Evolutionary conservation across 371 early-diverging fungal species (phyloP), one percentile per base, ranked within the genome.

Genomic region (Mortierella sp.): DNA sequence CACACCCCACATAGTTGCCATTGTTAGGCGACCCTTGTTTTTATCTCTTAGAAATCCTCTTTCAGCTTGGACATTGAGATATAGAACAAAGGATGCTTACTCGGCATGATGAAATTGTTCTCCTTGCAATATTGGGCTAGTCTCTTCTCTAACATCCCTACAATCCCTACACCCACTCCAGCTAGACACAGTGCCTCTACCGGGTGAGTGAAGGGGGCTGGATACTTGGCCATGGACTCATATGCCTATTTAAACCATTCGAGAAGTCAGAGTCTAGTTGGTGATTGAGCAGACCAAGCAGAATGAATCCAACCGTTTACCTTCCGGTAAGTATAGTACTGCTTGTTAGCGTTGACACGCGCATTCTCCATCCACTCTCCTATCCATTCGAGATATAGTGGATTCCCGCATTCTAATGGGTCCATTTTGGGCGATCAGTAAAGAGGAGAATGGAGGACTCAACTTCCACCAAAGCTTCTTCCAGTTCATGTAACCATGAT

Each of bases 121-220:
- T 86, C 88, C 29, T 81, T 66, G 62, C 90, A 89, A 72, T 92
- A 81, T 29, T 84, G 63, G 1, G 75, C 68, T 57, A 93, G 77
- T 28, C 77, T 85, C 52, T 83, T 80, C 43, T 91, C 90, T 1
- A 96, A 82, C 30, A 75, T 83, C n/a, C 80, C 70, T 2, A 85
- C 90, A 44, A 93, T 86, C 0, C 64, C 76, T 16, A 86, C 84
- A 16, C 94, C 94, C 62, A 94, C 87, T 6, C 91, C 90, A 16
- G 84, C 72, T 15, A 94, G 82, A 57, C 80, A 68, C 15, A 71
- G 18, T 0, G 91, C 85, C 65, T 92, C 89, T 0, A 64, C 56
- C 21, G 91, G 89, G 30, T 90, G 88, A 0, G 62, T 62, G 47
- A 92, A 86, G 0, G 69, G 52, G 4, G 83, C 69, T 21, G 91